phyloP scores from a whole-genome alignment of 768 basidiomycete species.

The Mycena capillaripes region DNA sequence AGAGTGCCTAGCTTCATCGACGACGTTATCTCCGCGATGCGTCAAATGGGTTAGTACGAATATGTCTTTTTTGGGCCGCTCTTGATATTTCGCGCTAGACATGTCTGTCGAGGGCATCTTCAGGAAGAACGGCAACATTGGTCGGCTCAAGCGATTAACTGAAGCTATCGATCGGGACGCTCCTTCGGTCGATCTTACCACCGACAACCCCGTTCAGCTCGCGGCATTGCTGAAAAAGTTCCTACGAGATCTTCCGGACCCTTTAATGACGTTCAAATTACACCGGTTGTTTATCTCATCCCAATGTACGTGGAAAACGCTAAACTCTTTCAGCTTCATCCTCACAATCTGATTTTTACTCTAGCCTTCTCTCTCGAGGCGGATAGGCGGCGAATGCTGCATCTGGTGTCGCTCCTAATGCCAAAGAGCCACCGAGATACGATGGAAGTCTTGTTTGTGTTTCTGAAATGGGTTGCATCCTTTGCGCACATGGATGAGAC shows the following conservation, averaged over 20 bases:
- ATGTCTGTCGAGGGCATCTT: conserved; percentile 99
- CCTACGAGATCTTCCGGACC: conserved; percentile 95
- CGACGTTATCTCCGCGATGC: conserved; percentile 98
- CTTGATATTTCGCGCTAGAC: conserved; percentile 63
- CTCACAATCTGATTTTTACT: conserved; percentile 16
- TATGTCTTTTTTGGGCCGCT: neutral
- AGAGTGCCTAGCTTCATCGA: conserved; percentile 98
- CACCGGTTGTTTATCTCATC: conserved; percentile 91
- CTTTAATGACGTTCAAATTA: conserved; percentile 93
- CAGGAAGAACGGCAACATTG: conserved; percentile 97
- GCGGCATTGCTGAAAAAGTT: conserved; percentile 98
- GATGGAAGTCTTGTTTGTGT: conserved; percentile 97
- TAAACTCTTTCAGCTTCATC: neutral
- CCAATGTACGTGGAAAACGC: conserved; percentile 72
- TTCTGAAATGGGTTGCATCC: conserved; percentile 99
- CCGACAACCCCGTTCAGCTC: conserved; percentile 97
- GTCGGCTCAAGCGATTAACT: conserved; percentile 89
- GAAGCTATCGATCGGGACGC: conserved; percentile 97
- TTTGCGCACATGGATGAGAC: conserved; percentile 98
- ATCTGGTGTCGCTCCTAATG: conserved; percentile 87
- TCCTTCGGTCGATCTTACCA: conserved; percentile 89
- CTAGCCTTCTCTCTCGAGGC: conserved; percentile 80
- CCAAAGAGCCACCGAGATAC: conserved; percentile 97
- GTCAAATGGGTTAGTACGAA: conserved; percentile 90
- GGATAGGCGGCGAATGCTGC: conserved; percentile 87